Base-by-base conservation (phyloP, 2,329 filamentous ascomycete genomes). In the Trichoderma gracile region DNA sequence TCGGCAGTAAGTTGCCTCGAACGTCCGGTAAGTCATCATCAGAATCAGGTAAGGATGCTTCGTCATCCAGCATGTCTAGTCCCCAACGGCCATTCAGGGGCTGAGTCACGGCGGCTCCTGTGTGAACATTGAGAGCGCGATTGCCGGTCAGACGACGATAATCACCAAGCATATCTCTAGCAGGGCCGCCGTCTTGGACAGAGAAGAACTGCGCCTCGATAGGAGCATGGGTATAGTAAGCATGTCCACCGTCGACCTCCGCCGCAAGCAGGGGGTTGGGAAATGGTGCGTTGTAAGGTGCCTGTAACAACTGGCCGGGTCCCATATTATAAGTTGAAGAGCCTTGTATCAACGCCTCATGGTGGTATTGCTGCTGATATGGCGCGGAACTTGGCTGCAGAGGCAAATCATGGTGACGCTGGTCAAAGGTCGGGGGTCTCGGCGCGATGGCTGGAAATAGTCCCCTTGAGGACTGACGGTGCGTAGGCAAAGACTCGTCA, bases 41-140 rank as follows among this genome's bases (percentile, higher is more conserved):
- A 1, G 85, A 86, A 40, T 86, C 85, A 10, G 78, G 80, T 78
- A 88, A 84, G 23, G 83, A 86, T n/a, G 80, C 82, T 67, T 89
- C 86, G 63, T 89, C 86, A 45, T 86, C 84, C 40, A 70, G 68
- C 14, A 71, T 54, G 17, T 73, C 70, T 40, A 69, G 62, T 80
- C 68, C 66, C 42, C 70, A 67, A 23, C 66, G 63, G 2, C 58
- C 61, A 1, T 66, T 67, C n/a, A 67, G 54, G 15, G 63, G 25
- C 56, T 56, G 52, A 12, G 49, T 3, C 1, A 49, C 7, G 42
- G n/a, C 9, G 46, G 19, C 23, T 21, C 49, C 25, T 19, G 47
- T 19, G 0, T 58, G 33, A 14, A 15, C 15, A 50, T 19, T 46
- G 0, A 52, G 23, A 5, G 23, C 7, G 23, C 40, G n/a, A 19